Conservation (phyloP, 805 yeast species). For the Cyberlindnera subsufficiens region DNA sequence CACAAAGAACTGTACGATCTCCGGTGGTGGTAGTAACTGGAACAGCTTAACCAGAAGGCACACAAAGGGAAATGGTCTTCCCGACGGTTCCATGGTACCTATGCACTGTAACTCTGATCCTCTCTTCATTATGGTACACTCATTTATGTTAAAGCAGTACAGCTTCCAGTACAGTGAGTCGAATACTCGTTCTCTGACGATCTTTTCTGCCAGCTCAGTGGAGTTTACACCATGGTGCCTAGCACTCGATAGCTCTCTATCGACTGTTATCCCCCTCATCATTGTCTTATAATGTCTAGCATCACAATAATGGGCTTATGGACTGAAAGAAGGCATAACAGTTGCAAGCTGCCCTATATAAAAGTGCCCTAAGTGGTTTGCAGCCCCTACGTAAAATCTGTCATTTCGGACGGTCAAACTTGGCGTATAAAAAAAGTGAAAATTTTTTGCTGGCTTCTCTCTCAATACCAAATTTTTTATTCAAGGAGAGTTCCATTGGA, state of each 20-base stretch:
- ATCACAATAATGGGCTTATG: no score
- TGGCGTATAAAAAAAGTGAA: no score
- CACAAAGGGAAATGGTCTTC: conserved; percentile 66
- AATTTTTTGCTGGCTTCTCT: no score
- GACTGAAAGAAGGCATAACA: no score
- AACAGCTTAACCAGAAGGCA: conserved; percentile 71
- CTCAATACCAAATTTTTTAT: no score
- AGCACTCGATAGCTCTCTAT: conserved; percentile 15
- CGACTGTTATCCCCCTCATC: conserved; percentile 7
- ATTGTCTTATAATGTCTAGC: no score
- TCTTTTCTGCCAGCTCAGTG: conserved; percentile 49
- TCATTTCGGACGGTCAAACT: no score
- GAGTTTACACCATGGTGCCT: conserved; percentile 40
- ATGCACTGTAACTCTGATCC: conserved; percentile 39
- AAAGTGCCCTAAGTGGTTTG: no score
- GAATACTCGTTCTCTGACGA: conserved; percentile 48
- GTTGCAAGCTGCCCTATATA: no score
- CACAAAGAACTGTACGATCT: conserved; percentile 48
- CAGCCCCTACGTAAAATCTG: no score
- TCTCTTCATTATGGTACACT: conserved; percentile 44
- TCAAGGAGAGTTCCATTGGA: no score
- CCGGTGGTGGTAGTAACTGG: conserved; percentile 65
- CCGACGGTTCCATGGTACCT: conserved; percentile 53
- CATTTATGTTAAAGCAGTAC: conserved; percentile 45
- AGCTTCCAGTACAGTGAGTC: conserved; percentile 56